These are phyloP conservation scores for Cercospora sesami DNA, from an alignment of 2,329 filamentous ascomycete genomes.

Conservation along the genomic window DNA sequence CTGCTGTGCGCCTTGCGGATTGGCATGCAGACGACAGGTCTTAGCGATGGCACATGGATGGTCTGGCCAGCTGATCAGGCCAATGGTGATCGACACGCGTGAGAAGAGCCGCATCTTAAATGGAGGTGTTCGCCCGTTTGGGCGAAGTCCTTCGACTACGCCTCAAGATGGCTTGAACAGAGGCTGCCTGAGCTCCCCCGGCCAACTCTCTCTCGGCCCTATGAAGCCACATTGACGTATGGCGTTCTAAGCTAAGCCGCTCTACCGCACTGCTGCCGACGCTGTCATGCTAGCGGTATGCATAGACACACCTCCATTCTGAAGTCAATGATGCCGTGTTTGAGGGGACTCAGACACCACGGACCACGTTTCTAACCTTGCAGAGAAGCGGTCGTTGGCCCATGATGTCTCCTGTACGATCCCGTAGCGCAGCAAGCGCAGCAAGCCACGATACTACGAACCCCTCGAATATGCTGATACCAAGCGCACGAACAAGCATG, in stretches of 20 bases:
- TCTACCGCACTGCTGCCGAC: constrained; percentile 11
- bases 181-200: constrained; percentile 23
- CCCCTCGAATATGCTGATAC: constrained; percentile 8
- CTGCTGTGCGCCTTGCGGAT: neutral
- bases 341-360: neutral
- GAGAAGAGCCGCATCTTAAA: constrained; percentile 27
- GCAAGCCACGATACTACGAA: constrained; percentile 14
- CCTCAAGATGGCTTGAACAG: constrained; percentile 21
- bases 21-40: constrained; percentile 8
- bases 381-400: constrained; percentile 12
- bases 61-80: neutral
- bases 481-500: constrained; percentile 1
- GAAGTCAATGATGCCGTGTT: neutral
- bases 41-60: constrained; percentile 18
- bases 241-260: constrained; percentile 15
- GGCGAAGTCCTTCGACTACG: constrained; percentile 1
- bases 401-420: constrained; percentile 4
- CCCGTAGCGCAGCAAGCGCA: constrained; percentile 15
- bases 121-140: constrained; percentile 10
- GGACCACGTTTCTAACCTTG: neutral
- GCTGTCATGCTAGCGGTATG: constrained; percentile 15
- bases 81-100: constrained; percentile 17
- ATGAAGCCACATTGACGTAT: constrained; percentile 22
- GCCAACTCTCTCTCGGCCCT: constrained; percentile 1
- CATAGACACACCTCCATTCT: constrained; percentile 8